Evolutionary conservation across 495 filamentous ascomycete genomes (phyloP).

Genomic region (Aspergillus baeticus): DNA sequence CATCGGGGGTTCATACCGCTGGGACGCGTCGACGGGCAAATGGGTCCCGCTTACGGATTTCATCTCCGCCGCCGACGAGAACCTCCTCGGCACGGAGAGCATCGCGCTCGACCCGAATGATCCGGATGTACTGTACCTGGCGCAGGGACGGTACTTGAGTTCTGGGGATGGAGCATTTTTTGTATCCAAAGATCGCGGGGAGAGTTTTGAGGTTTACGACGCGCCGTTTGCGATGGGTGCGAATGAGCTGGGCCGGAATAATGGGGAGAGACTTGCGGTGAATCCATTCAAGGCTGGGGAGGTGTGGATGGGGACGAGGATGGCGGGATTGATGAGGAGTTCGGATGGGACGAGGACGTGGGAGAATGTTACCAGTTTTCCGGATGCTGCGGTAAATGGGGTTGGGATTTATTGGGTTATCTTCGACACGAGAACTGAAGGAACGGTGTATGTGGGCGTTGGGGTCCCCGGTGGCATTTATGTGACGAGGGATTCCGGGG

Average conservation of each 20-base stretch:
- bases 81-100: constrained; percentile 48
- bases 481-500: constrained; percentile 11
- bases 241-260: constrained; percentile 66
- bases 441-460: constrained; percentile 17
- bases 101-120: constrained; percentile 57
- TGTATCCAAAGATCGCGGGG: constrained; percentile 17
- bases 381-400: constrained; percentile 30
- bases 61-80: constrained; percentile 23
- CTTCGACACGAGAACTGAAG: constrained; percentile 18
- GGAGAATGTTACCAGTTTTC: constrained; percentile 57
- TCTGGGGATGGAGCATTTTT: constrained; percentile 16
- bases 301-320: constrained; percentile 16
- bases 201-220: constrained; percentile 9
- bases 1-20: constrained; percentile 60
- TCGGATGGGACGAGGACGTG: constrained; percentile 55
- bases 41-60: constrained; percentile 59
- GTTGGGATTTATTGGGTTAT: constrained; percentile 22
- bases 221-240: constrained; percentile 59
- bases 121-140: constrained; percentile 53
- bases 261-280: constrained; percentile 61
- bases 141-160: constrained; percentile 38
- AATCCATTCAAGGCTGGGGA: constrained; percentile 41
- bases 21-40: constrained; percentile 50
- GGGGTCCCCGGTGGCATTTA: constrained; percentile 16
- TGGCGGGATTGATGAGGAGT: constrained; percentile 57